Evolutionary conservation across 2,329 filamentous ascomycete species (phyloP).

Genomic region (Zalaria obscura): DNA sequence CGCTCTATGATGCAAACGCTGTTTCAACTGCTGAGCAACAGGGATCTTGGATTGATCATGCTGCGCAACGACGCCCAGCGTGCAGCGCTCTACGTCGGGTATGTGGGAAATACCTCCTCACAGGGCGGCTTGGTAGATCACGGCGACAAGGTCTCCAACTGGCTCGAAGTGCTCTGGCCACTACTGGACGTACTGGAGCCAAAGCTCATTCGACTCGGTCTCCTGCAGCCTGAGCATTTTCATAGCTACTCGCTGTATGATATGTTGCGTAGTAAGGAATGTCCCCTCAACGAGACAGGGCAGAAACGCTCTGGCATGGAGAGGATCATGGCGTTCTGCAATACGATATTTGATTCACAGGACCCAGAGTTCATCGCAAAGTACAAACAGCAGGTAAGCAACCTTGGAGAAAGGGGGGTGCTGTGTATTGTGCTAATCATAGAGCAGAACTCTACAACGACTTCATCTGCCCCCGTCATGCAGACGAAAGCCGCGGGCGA

Average conservation of each 20-base stretch:
- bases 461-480: too few species aligned
- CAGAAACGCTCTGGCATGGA: background rate
- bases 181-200: constrained; percentile 1
- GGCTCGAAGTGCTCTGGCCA: constrained; percentile 1
- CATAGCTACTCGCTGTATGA: constrained; percentile 1
- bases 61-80: background rate
- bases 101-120: background rate
- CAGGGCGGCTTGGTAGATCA: background rate
- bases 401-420: background rate
- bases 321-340: constrained; percentile 2
- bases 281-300: background rate
- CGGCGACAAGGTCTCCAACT: background rate
- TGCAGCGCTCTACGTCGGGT: background rate
- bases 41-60: constrained; percentile 1
- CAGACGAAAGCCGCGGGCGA: too few species aligned
- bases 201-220: background rate
- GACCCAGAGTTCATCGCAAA: constrained; percentile 1
- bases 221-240: constrained; percentile 1
- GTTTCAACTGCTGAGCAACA: background rate
- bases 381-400: background rate
- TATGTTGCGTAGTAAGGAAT: background rate
- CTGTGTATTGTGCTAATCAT: background rate
- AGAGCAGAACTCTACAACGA: too few species aligned
- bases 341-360: constrained; percentile 2
- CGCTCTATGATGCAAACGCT: constrained; percentile 2